Conservation (phyloP, 1,284 basidiomycete species). For the Fomitiporia mediterranea region DNA sequence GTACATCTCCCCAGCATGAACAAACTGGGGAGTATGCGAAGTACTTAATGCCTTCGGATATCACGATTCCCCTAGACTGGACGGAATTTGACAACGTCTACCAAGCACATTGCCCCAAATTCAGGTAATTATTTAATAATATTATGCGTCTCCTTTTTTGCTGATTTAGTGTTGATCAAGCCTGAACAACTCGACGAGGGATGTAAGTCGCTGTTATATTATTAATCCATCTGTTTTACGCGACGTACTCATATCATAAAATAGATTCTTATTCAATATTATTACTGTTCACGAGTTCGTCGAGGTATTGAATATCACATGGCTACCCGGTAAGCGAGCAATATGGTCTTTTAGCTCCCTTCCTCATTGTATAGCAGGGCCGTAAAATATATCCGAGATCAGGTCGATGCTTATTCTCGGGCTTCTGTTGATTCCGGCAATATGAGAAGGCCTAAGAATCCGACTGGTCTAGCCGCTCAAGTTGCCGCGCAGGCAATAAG, state of each 20-base stretch:
- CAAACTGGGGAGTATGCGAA: slow-evolving; percentile 28
- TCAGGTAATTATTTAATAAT: slow-evolving; percentile 35
- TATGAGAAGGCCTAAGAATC: slow-evolving; percentile 31
- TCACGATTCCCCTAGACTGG: slow-evolving; percentile 68
- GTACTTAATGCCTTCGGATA: slow-evolving; percentile 64
- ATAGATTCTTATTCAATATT: slow-evolving; percentile 86
- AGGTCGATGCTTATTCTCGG: slow-evolving; percentile 44
- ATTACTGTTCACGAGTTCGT: slow-evolving; percentile 73
- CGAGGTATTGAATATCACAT: slow-evolving; percentile 86
- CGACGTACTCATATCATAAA: background rate
- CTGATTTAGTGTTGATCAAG: background rate
- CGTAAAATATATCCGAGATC: slow-evolving; percentile 80
- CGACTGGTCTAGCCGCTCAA: slow-evolving; percentile 44
- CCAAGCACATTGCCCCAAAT: slow-evolving; percentile 83
- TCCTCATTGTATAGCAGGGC: slow-evolving; percentile 44
- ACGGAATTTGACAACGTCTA: slow-evolving; percentile 87
- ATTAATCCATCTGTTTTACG: background rate
- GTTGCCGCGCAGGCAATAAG: slow-evolving; percentile 58
- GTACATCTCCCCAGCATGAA: slow-evolving; percentile 30
- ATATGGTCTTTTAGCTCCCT: background rate
- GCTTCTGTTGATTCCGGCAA: slow-evolving; percentile 32
- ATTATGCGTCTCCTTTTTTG: background rate
- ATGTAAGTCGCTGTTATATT: background rate
- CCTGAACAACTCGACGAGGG: background rate
- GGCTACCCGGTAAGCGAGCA: slow-evolving; percentile 64